A percentile compares a stretch with the other conserved stretches of the same genome.
Conservation (phyloP, 371 early-diverging fungal species). For the Mortierella sp. region DNA sequence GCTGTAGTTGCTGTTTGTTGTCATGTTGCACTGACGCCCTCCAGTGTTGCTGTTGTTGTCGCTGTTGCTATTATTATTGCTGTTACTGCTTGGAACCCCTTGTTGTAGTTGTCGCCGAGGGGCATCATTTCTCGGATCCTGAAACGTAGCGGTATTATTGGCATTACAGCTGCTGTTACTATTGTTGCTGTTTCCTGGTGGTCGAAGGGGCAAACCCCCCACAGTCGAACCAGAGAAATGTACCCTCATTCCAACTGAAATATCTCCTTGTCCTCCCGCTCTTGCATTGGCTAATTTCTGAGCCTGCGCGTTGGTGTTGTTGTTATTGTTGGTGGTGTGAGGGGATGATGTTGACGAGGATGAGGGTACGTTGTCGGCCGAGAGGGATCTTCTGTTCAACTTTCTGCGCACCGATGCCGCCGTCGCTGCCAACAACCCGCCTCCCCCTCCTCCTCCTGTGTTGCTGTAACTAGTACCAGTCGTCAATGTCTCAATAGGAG, state of each 20-base stretch:
- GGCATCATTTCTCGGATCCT: not conserved
- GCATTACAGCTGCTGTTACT: not conserved
- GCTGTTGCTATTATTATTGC: not conserved
- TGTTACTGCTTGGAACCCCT: not conserved
- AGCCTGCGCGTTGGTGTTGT: not conserved
- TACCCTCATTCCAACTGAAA: not conserved
- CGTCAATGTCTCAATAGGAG: not conserved
- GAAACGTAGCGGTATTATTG: not conserved
- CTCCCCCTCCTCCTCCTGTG: not conserved
- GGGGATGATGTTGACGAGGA: too few relatives aligned
- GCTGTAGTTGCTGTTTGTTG: not conserved
- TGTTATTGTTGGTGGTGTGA: not conserved
- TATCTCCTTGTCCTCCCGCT: not conserved
- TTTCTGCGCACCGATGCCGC: constrained; percentile 6
- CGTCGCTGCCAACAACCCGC: not conserved
- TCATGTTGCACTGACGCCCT: not conserved
- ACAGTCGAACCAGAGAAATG: not conserved
- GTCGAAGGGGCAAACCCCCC: not conserved
- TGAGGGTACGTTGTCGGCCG: not conserved
- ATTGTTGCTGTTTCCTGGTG: not conserved
- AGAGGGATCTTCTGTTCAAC: constrained; percentile 1
- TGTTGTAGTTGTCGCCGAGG: not conserved
- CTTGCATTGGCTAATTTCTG: constrained; percentile 2
- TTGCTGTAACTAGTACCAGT: not conserved
- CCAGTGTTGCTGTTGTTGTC: not conserved